Percentiles rank a stretch among this genome's conserved stretches.
Evolutionary conservation across 306 rosid species (phyloP).

Genomic region (Corylus americana): DNA sequence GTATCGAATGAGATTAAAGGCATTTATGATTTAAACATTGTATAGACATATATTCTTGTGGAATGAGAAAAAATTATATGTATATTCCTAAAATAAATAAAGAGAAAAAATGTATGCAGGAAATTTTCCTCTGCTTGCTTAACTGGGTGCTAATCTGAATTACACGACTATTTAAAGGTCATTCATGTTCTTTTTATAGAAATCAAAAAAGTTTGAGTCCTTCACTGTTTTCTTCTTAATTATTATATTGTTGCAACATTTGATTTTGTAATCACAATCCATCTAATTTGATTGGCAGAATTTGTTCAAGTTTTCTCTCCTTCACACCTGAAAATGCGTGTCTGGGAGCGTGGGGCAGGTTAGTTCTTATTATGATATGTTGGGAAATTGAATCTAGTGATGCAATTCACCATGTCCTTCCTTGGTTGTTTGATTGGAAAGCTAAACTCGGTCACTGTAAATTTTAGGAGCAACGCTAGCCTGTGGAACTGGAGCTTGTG

Average conservation of each 20-base stretch:
- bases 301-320: constrained; percentile 81
- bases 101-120: not conserved
- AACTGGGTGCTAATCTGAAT: not conserved
- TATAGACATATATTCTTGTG: not conserved
- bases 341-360: constrained; percentile 99
- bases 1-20: not conserved
- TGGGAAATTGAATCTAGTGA: not conserved
- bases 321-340: constrained; percentile 90
- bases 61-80: not conserved
- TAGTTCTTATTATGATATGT: constrained; percentile 28
- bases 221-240: not conserved
- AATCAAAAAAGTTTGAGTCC: not conserved
- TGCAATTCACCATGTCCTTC: not conserved
- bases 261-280: not conserved
- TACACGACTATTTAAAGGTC: not conserved
- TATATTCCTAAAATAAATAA: not conserved
- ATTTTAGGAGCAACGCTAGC: constrained; percentile 87
- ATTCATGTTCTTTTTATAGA: not conserved
- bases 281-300: constrained; percentile 54
- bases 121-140: not conserved
- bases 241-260: not conserved
- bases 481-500: constrained; percentile 99
- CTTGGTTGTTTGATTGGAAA: not conserved
- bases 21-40: not conserved
- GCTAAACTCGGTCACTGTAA: constrained; percentile 9